Evolutionary conservation across 2,329 filamentous ascomycete species (phyloP).

Genomic region (Colletotrichum shisoi): DNA sequence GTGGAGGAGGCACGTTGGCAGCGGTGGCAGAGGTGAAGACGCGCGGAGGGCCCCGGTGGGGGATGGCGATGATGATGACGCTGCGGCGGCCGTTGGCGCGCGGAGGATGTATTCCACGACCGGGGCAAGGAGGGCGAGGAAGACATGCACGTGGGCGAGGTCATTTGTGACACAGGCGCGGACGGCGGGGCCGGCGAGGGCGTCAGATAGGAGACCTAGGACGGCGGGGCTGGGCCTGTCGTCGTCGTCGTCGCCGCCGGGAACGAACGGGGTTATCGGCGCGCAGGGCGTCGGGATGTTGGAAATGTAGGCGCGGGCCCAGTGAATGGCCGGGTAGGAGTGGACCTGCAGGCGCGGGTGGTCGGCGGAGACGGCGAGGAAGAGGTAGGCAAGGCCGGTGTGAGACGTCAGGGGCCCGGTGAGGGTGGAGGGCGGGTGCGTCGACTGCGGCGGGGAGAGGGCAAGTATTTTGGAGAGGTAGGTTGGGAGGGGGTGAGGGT

Average conservation of each 20-base stretch:
- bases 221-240: constrained; percentile 45
- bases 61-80: constrained; percentile 25
- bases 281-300: constrained; percentile 41
- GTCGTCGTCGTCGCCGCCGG: background rate
- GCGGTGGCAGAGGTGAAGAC: constrained; percentile 47
- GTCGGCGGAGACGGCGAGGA: constrained; percentile 57
- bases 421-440: constrained; percentile 48
- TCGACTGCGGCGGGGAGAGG: constrained; percentile 49
- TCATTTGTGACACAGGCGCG: constrained; percentile 54
- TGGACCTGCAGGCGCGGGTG: constrained; percentile 56
- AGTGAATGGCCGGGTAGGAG: constrained; percentile 53
- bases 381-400: constrained; percentile 64
- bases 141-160: constrained; percentile 48
- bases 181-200: constrained; percentile 57
- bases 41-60: background rate
- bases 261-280: background rate
- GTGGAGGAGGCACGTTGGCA: constrained; percentile 69
- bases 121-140: constrained; percentile 53
- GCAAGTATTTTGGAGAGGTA: constrained; percentile 45
- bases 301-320: constrained; percentile 59
- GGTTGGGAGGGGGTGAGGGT: background rate
- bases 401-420: constrained; percentile 63
- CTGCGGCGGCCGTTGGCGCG: constrained; percentile 10
- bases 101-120: constrained; percentile 45
- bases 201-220: constrained; percentile 60